Conservation (phyloP, 257 asterid species). For the Capsicum pubescens region DNA sequence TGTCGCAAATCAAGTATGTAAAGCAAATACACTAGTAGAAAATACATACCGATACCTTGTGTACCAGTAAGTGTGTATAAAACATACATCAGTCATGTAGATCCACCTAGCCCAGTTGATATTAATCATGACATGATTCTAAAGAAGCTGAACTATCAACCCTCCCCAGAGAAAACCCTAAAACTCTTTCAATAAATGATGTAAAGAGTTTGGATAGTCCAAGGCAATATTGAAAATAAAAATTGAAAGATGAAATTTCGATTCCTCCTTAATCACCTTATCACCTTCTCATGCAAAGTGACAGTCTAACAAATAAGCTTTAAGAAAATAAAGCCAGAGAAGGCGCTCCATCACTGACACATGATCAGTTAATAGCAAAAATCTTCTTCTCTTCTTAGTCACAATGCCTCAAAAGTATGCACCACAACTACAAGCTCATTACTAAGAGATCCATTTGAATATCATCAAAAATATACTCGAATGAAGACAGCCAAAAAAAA, state of each 20-base stretch:
- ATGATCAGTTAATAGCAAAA: not conserved
- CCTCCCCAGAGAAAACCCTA: not conserved
- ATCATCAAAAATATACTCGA: not conserved
- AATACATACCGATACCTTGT: no score
- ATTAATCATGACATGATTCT: not conserved
- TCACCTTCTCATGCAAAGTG: not conserved
- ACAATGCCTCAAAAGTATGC: not conserved
- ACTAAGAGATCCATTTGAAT: not conserved
- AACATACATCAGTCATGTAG: not conserved
- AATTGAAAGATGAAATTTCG: not conserved
- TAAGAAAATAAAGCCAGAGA: slow-evolving; percentile 4
- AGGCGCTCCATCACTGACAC: slow-evolving; percentile 5
- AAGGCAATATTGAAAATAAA: not conserved
- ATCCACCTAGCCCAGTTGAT: slow-evolving; percentile 23
- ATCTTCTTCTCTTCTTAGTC: not conserved
- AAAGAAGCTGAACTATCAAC: not conserved
- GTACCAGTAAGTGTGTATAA: not conserved
- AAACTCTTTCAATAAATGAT: not conserved
- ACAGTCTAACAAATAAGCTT: not conserved
- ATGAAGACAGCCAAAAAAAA: not conserved
- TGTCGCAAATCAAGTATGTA: no score
- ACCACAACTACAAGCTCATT: slow-evolving; percentile 11
- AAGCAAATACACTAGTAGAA: no score
- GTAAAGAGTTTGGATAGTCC: not conserved
- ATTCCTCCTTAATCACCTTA: not conserved